Conservation (phyloP, 257 asterid genomes). For the Leonotis leonurus region DNA sequence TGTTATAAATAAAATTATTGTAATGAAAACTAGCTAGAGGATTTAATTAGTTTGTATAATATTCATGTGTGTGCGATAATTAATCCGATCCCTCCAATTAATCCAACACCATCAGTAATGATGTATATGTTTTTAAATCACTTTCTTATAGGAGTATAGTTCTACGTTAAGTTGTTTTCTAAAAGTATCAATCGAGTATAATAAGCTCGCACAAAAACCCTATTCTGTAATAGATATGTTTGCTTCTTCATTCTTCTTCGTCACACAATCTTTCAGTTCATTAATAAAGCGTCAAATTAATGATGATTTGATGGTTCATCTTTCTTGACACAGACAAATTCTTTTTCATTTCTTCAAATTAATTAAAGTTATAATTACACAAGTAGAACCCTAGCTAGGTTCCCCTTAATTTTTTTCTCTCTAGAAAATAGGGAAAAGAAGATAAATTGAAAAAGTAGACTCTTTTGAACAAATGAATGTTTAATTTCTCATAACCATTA, state of each 20-base stretch:
- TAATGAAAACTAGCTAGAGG: too few relatives aligned
- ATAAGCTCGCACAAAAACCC: not conserved
- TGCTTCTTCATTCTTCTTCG: not conserved
- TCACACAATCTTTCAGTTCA: not conserved
- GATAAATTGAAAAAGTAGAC: not conserved
- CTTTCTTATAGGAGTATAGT: too few relatives aligned
- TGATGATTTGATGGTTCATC: slow-evolving; percentile 1
- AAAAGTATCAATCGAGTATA: too few relatives aligned
- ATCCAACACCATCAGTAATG: too few relatives aligned
- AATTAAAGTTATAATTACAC: not conserved
- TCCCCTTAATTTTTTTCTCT: not conserved
- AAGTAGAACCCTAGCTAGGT: not conserved
- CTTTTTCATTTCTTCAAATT: not conserved
- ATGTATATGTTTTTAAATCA: too few relatives aligned
- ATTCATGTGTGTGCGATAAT: too few relatives aligned
- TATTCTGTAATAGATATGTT: not conserved
- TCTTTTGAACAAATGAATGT: not conserved
- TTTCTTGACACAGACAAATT: not conserved
- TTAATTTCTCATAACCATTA: too few relatives aligned
- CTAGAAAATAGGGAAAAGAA: not conserved
- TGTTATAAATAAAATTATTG: too few relatives aligned
- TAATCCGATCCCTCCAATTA: too few relatives aligned
- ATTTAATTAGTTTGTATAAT: too few relatives aligned
- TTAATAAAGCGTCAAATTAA: not conserved
- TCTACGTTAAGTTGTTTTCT: too few relatives aligned